A percentile compares a stretch with the other conserved stretches of the same genome.
phyloP scores from a whole-genome alignment of 2,329 filamentous ascomycete species.

The Aspergillus oerlinghausenensis region DNA sequence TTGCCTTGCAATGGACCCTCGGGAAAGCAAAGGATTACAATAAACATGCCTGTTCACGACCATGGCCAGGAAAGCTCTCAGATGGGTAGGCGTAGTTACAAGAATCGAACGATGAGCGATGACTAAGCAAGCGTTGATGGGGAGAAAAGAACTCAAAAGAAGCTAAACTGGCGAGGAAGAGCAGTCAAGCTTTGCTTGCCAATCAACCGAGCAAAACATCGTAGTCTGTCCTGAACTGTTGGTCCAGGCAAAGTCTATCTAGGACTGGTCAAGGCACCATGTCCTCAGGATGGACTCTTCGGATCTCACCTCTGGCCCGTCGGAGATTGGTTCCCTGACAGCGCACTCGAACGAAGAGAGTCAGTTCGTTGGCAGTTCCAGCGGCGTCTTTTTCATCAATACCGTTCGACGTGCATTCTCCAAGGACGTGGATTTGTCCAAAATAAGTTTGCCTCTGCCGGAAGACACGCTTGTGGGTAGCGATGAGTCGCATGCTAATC shows the following conservation, averaged over 20 bases:
- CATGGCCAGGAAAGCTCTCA: too few relatives aligned
- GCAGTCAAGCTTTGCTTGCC: background rate
- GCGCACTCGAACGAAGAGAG: constrained; percentile 43
- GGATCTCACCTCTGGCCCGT: constrained; percentile 22
- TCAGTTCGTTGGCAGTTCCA: constrained; percentile 50
- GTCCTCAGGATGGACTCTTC: constrained; percentile 24
- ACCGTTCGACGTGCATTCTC: constrained; percentile 51
- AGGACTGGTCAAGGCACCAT: constrained; percentile 8
- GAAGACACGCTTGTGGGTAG: constrained; percentile 27
- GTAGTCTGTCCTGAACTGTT: background rate
- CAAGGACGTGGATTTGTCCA: constrained; percentile 23
- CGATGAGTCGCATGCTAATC: constrained; percentile 18
- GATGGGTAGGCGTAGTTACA: too few relatives aligned
- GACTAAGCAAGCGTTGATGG: background rate
- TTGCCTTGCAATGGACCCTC: too few relatives aligned
- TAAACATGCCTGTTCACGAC: too few relatives aligned
- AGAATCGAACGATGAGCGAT: background rate
- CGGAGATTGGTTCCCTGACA: constrained; percentile 41
- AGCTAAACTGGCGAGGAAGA: background rate
- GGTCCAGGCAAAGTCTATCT: background rate
- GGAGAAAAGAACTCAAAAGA: background rate
- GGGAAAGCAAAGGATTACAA: too few relatives aligned
- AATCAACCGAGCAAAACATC: background rate
- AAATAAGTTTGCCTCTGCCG: constrained; percentile 24
- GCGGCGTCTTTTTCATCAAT: constrained; percentile 52